Percentiles rank a stretch among this genome's conserved stretches.
These are phyloP conservation scores for Arctostaphylos glauca DNA, from an alignment of 148 eudicot genomes.

Conservation along the genomic window DNA sequence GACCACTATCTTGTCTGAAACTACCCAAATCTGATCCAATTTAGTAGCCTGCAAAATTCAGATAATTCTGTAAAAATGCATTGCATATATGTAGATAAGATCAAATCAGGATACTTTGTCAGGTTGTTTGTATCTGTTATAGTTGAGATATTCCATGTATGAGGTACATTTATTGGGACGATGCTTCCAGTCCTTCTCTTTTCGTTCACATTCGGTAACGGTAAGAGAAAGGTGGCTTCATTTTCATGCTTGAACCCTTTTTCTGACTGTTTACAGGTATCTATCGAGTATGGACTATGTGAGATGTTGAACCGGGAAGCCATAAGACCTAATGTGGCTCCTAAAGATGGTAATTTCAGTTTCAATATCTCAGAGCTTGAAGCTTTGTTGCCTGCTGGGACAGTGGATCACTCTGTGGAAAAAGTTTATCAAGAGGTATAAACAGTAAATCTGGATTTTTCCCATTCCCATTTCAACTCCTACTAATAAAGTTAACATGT, in stretches of 20 bases:
- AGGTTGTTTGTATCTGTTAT: background rate
- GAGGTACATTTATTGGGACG: background rate
- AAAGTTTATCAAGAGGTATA: slow-evolving; percentile 68
- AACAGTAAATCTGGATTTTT: background rate
- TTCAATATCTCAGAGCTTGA: slow-evolving; percentile 62
- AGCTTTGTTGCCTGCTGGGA: slow-evolving; percentile 71
- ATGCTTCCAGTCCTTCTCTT: background rate
- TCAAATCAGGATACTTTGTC: background rate
- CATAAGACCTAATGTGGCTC: slow-evolving; percentile 54
- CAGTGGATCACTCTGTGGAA: slow-evolving; percentile 52
- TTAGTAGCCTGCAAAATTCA: background rate
- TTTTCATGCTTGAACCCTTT: background rate
- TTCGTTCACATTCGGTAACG: background rate
- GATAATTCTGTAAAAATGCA: background rate
- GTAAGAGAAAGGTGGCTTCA: background rate
- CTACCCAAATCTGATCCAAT: background rate
- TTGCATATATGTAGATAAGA: background rate
- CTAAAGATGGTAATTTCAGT: slow-evolving; percentile 70
- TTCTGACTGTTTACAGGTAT: slow-evolving; percentile 45
- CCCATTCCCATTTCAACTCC: background rate
- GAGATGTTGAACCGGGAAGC: slow-evolving; percentile 79
- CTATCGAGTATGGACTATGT: slow-evolving; percentile 83
- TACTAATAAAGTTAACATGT: background rate
- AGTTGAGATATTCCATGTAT: background rate
- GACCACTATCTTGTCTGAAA: background rate